A percentile compares a stretch with the other conserved stretches of the same genome.
Evolutionary conservation across 768 basidiomycete species (phyloP).

Genomic region (Kwoniella botswanensis): DNA sequence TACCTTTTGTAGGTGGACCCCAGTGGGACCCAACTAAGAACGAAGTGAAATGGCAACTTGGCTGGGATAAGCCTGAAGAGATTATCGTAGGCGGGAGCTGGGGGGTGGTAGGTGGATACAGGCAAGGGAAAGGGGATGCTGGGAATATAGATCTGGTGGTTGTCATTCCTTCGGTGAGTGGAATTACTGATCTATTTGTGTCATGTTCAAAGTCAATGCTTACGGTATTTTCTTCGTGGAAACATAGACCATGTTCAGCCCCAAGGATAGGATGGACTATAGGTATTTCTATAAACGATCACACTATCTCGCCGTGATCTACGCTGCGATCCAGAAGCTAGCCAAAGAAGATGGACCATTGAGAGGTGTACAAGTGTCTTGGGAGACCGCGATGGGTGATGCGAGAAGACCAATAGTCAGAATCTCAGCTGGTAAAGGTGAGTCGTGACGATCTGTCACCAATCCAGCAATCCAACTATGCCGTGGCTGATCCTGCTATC

Average conservation of each 20-base stretch:
- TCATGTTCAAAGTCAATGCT: neutral
- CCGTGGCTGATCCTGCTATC: neutral
- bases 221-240: constrained; percentile 57
- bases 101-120: constrained; percentile 76
- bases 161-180: constrained; percentile 81
- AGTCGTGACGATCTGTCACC: constrained; percentile 4
- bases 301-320: constrained; percentile 82
- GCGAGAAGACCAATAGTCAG: constrained; percentile 41
- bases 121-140: constrained; percentile 66
- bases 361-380: constrained; percentile 36
- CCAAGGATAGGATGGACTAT: constrained; percentile 88
- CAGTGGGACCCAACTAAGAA: constrained; percentile 59
- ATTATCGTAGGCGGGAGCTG: constrained; percentile 84
- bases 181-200: too few species aligned
- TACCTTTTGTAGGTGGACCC: constrained; percentile 61
- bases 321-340: constrained; percentile 62
- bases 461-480: neutral
- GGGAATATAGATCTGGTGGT: constrained; percentile 81
- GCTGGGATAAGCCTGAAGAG: constrained; percentile 76
- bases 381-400: constrained; percentile 38
- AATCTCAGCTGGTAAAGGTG: constrained; percentile 49
- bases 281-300: constrained; percentile 91
- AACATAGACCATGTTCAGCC: constrained; percentile 73
- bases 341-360: constrained; percentile 24
- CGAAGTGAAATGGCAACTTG: constrained; percentile 80